Percentiles rank a stretch among this genome's conserved stretches.
These are phyloP conservation scores for Aureobasidium subglaciale DNA, from an alignment of 2,329 filamentous ascomycete species.

Conservation along the genomic window DNA sequence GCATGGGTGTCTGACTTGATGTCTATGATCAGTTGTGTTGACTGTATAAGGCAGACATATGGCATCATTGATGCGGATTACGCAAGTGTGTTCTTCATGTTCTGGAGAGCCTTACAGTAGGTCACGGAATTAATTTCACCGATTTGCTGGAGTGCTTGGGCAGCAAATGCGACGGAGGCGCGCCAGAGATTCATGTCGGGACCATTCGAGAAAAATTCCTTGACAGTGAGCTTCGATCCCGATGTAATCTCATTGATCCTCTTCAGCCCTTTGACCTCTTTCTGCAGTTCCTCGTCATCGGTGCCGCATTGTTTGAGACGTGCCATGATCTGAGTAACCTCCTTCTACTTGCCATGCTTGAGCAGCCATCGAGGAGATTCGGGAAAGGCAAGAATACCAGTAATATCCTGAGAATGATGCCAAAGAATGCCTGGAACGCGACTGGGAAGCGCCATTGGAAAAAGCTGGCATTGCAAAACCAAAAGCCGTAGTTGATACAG, in stretches of 20 bases:
- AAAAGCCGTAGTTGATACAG: slow-evolving; percentile 40
- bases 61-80: no score
- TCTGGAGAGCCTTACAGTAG: neutral
- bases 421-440: slow-evolving; percentile 47
- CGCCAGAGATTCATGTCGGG: neutral
- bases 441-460: slow-evolving; percentile 48
- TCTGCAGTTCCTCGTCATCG: slow-evolving; percentile 50
- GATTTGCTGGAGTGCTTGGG: slow-evolving; percentile 9
- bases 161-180: neutral
- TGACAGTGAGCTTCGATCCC: neutral
- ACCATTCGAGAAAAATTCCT: slow-evolving; percentile 23
- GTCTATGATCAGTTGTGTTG: no score
- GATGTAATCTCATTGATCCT: slow-evolving; percentile 43
- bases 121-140: slow-evolving; percentile 7
- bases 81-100: no score
- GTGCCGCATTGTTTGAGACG: slow-evolving; percentile 42
- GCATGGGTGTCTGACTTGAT: no score
- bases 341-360: slow-evolving; percentile 38
- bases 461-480: slow-evolving; percentile 45
- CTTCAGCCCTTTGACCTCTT: slow-evolving; percentile 46
- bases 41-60: no score
- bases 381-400: slow-evolving; percentile 40
- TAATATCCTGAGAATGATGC: slow-evolving; percentile 41
- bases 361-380: slow-evolving; percentile 40
- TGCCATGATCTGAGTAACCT: slow-evolving; percentile 44